Conservation (phyloP, 2,329 filamentous ascomycete genomes). For the Microdochium bolleyi region DNA sequence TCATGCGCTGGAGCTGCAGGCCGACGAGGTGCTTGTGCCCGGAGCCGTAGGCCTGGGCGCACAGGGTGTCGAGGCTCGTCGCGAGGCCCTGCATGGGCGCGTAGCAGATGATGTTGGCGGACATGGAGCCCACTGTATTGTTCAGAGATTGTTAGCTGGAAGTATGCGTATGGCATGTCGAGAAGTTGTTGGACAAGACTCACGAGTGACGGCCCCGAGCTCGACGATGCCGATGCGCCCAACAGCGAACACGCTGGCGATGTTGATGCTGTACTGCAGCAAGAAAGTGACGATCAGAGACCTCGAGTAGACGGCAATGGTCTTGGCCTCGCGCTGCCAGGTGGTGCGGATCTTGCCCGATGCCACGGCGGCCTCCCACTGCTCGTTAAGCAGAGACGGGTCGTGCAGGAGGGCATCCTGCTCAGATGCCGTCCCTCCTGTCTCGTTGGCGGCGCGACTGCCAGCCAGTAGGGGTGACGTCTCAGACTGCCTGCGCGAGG, state of each 20-base stretch:
- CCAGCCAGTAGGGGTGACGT: constrained; percentile 33
- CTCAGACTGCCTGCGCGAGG: constrained; percentile 16
- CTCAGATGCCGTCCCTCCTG: background rate
- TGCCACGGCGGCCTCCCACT: constrained; percentile 80
- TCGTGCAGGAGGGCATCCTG: constrained; percentile 32
- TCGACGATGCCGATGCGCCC: constrained; percentile 67
- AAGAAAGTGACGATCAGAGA: constrained; percentile 69
- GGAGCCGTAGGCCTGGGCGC: constrained; percentile 88
- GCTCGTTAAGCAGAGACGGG: constrained; percentile 55
- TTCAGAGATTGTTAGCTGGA: constrained; percentile 6
- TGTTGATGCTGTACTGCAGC: constrained; percentile 78
- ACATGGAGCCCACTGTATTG: constrained; percentile 59
- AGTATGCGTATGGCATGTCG: background rate
- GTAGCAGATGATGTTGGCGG: constrained; percentile 69
- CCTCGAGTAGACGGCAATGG: constrained; percentile 62
- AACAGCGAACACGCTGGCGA: constrained; percentile 72
- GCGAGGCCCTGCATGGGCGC: constrained; percentile 78
- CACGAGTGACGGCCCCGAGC: constrained; percentile 54
- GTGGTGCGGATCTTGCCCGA: constrained; percentile 79
- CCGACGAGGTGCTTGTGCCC: constrained; percentile 85
- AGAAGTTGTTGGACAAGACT: constrained; percentile 9
- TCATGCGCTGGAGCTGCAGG: constrained; percentile 73
- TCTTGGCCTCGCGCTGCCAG: constrained; percentile 84
- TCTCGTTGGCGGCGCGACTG: constrained; percentile 14
- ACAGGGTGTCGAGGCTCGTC: constrained; percentile 86